Evolutionary conservation across 2,329 filamentous ascomycete genomes (phyloP).

Genomic region (Alternaria hordeiaustralica): DNA sequence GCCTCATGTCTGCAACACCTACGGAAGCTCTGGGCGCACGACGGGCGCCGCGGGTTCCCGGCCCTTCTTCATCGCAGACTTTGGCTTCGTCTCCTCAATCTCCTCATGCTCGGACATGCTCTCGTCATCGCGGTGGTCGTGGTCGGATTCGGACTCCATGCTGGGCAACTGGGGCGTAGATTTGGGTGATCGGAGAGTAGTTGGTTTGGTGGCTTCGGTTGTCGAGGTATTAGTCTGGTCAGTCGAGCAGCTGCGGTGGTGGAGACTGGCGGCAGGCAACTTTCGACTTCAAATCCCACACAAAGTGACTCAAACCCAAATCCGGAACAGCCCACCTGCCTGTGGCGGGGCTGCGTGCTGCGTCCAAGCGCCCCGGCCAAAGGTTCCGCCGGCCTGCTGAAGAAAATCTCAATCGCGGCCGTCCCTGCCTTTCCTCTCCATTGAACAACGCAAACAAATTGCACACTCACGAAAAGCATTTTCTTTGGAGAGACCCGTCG

Average conservation of each 20-base stretch:
- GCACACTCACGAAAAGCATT: conserved; percentile 65
- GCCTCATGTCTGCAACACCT: conserved; percentile 12
- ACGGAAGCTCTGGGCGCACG: conserved; percentile 71
- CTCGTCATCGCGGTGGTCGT: conserved; percentile 50
- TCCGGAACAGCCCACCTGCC: conserved; percentile 31
- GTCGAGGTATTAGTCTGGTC: neutral
- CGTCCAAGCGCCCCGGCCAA: conserved; percentile 15
- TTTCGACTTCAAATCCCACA: conserved; percentile 34
- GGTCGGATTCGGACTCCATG: conserved; percentile 52
- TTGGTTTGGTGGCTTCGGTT: neutral
- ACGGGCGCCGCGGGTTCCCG: conserved; percentile 63
- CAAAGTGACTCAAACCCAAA: conserved; percentile 46
- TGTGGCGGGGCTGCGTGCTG: conserved; percentile 32
- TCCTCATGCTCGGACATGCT: conserved; percentile 76
- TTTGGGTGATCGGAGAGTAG: neutral
- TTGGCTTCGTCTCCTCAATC: conserved; percentile 66
- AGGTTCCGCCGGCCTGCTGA: conserved; percentile 22
- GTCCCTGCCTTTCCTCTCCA: conserved; percentile 50
- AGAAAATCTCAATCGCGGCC: conserved; percentile 35
- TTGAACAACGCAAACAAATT: conserved; percentile 65
- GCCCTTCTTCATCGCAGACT: conserved; percentile 86
- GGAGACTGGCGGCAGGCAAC: conserved; percentile 14
- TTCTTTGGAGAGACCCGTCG: conserved; percentile 57
- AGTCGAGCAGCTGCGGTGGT: conserved; percentile 7
- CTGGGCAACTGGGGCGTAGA: conserved; percentile 23